Evolutionary conservation across 164 flowering plant genomes (phyloP), one percentile per base, ranked within the genome.

Genomic region (Chloranthus sessilifolius): DNA sequence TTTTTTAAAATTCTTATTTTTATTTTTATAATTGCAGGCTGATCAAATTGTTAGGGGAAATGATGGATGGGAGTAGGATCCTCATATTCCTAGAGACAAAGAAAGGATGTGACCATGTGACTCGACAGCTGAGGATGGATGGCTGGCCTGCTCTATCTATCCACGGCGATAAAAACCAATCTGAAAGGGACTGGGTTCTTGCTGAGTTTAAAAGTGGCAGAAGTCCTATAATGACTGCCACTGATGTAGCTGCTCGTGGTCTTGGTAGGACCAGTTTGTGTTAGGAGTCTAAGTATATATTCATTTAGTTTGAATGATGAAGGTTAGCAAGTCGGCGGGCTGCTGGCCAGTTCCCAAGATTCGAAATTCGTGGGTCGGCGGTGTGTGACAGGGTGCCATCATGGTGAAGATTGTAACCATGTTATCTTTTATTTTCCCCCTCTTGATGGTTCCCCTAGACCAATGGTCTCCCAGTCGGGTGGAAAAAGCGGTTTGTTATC

Each of bases 191-290:
- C 60, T 83, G 95, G 90, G 99, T 94, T 45, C 66, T 94, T 30
- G 73, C 95, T 33, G 99, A 89, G 61, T 94, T 94, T 68, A 89
- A 80, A 69, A 89, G 81, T 87, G 96, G 99, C 63, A 84, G 92
- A 65, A 94, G 77, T 74, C 92, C 88, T 61, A 81, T 94, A 65
- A 86, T 94, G 99, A 85, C 78, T 63, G 99, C 99, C 69, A 94
- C 97, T 68, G 99, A 94, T 81, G 99, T 94, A 55, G 99, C 99
- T 74, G 99, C 99, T 27, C 87, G 99, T 70, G 99, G 99, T 72
- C 99, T 94, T 80, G 97, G 99, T 94, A 94, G 95, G 97, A 76
- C 76, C 55, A 77, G 36, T 76, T 76, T 65, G 77, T 76, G 55
- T 64, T 76, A 69, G 75, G 82, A 61, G 48, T 52, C 47, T 65